Percentiles rank a stretch among this genome's conserved stretches.
Evolutionary conservation across 163 green algal species (phyloP).

Genomic region (Coccomyxa subellipsoidea): DNA sequence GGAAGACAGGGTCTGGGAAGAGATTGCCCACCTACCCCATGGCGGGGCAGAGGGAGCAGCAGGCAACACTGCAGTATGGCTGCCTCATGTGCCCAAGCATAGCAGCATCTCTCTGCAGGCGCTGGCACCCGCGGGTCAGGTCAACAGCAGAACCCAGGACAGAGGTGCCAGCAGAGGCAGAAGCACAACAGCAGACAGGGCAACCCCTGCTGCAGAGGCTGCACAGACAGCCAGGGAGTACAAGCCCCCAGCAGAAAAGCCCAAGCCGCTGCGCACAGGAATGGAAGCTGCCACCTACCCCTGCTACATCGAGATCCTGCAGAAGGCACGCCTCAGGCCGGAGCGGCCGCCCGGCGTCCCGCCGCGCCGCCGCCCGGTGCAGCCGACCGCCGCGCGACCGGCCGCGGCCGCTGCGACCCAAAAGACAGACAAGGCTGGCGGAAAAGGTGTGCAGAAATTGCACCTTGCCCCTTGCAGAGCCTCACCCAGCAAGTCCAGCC

Average conservation of each 20-base stretch:
- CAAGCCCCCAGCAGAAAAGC: background rate
- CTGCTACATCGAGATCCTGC: background rate
- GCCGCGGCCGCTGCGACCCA: no score
- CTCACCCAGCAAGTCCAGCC: no score
- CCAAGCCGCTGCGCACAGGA: background rate
- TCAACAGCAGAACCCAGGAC: background rate
- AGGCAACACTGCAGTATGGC: background rate
- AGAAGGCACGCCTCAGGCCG: background rate
- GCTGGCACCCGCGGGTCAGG: background rate
- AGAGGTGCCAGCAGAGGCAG: background rate
- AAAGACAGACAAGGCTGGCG: no score
- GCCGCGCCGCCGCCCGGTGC: no score
- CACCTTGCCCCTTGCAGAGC: no score
- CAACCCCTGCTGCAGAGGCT: background rate
- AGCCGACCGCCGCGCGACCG: background rate
- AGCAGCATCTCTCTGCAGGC: background rate
- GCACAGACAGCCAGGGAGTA: background rate
- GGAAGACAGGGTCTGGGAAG: no score
- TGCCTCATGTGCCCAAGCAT: background rate
- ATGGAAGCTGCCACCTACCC: background rate
- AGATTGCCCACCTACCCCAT: no score
- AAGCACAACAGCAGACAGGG: background rate
- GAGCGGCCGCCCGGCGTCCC: background rate
- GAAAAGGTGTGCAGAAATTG: no score
- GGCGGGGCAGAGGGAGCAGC: background rate